Evolutionary conservation across 2,329 filamentous ascomycete genomes (phyloP).

Genomic region (Beauveria medogensis): DNA sequence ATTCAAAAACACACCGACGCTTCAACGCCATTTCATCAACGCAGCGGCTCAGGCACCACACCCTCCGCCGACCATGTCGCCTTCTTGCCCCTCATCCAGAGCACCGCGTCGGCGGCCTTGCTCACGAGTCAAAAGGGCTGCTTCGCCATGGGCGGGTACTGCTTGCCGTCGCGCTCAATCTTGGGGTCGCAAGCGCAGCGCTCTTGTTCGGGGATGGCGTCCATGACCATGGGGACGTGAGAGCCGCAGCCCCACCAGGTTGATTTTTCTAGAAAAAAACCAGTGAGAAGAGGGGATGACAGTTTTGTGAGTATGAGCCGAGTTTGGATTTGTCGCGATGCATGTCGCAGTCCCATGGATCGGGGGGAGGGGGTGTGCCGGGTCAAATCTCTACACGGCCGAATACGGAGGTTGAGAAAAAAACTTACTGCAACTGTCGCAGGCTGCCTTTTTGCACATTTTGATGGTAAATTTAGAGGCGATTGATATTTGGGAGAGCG

Average conservation of each 20-base stretch:
- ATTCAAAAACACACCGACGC: not conserved
- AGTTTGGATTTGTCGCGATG: not conserved
- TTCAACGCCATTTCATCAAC: not conserved
- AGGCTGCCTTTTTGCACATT: conserved; percentile 61
- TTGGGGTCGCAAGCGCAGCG: conserved; percentile 60
- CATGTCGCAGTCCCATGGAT: not conserved
- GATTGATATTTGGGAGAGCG: too few relatives aligned
- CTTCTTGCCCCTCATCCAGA: conserved; percentile 22
- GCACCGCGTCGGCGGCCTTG: conserved; percentile 20
- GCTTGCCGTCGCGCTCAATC: conserved; percentile 50
- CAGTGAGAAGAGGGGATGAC: too few relatives aligned
- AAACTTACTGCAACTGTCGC: conserved; percentile 53
- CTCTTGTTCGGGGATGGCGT: conserved; percentile 45
- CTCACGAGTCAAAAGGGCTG: conserved; percentile 31
- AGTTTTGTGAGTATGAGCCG: not conserved
- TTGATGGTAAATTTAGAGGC: not conserved
- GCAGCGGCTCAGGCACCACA: conserved; percentile 23
- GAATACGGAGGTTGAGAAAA: not conserved
- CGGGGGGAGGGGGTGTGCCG: not conserved
- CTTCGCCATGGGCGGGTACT: conserved; percentile 57
- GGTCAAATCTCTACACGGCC: too few relatives aligned
- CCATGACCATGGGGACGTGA: conserved; percentile 56
- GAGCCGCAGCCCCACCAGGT: conserved; percentile 60
- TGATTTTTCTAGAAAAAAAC: conserved; percentile 38
- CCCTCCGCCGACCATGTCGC: conserved; percentile 22